These are phyloP conservation scores for Aspergillus tanneri DNA, from an alignment of 2,329 filamentous ascomycete species.

Conservation along the genomic window DNA sequence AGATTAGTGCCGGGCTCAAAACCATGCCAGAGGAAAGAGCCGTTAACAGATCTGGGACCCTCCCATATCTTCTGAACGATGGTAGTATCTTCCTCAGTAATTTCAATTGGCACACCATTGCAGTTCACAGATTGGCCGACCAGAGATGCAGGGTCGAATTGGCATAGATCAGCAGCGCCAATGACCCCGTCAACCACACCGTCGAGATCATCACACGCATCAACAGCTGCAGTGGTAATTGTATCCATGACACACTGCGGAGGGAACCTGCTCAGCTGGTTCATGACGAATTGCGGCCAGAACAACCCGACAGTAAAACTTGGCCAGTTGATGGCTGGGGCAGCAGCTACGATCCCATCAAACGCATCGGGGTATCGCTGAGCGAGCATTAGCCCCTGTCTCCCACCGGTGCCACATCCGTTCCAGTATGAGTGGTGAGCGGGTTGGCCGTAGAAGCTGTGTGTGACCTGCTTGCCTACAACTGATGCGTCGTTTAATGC, in stretches of 20 bases:
- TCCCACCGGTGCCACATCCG: conserved; percentile 48
- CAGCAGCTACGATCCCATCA: conserved; percentile 46
- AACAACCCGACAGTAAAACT: conserved; percentile 19
- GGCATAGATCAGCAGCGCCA: conserved; percentile 12
- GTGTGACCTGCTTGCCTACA: conserved; percentile 30
- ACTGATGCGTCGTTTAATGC: conserved; percentile 34
- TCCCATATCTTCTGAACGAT: conserved; percentile 34
- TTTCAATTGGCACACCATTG: conserved; percentile 18
- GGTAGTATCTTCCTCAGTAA: conserved; percentile 30
- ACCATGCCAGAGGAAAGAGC: conserved; percentile 36
- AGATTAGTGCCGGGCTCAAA: too few species aligned
- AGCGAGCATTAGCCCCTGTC: conserved; percentile 46
- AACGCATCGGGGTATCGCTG: conserved; percentile 47
- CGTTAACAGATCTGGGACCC: conserved; percentile 25
- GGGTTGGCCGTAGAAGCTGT: conserved; percentile 32
- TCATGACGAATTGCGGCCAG: conserved; percentile 29
- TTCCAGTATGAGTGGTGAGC: conserved; percentile 44
- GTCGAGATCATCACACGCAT: conserved; percentile 39
- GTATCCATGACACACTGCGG: conserved; percentile 36
- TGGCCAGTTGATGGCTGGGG: conserved; percentile 31
- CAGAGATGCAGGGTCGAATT: conserved; percentile 26
- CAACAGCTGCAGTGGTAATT: conserved; percentile 35
- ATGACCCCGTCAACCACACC: conserved; percentile 37
- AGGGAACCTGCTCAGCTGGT: conserved; percentile 15
- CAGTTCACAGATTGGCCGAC: conserved; percentile 21